A percentile compares a stretch with the other conserved stretches of the same genome.
phyloP scores from a whole-genome alignment of 495 filamentous ascomycete genomes.

The Trichocladium uniseriatum region DNA sequence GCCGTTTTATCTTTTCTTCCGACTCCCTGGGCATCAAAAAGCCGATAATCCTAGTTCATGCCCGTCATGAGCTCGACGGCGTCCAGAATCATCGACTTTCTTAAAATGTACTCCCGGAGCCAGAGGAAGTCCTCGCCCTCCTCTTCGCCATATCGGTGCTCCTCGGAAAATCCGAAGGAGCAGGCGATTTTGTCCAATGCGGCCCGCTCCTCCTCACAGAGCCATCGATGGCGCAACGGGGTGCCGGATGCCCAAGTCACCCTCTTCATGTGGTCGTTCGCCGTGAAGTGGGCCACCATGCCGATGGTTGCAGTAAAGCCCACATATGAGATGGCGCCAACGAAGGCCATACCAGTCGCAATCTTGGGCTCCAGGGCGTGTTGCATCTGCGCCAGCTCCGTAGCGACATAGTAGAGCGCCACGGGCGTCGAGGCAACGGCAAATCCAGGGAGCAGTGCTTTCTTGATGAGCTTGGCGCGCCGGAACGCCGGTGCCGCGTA shows the following conservation, averaged over 20 bases:
- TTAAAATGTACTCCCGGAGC: conserved; percentile 67
- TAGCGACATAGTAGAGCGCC: conserved; percentile 60
- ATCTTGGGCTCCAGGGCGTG: conserved; percentile 58
- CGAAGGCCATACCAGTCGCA: conserved; percentile 71
- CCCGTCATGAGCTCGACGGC: conserved; percentile 80
- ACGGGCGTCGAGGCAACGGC: conserved; percentile 50
- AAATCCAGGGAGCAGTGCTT: conserved; percentile 32
- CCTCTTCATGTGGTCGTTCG: conserved; percentile 89
- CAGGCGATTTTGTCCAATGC: conserved; percentile 77
- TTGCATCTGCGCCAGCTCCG: conserved; percentile 50
- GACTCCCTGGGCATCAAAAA: too few species aligned
- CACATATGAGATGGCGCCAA: conserved; percentile 72
- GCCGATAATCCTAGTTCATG: conserved; percentile 62
- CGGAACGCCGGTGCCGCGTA: conserved; percentile 65
- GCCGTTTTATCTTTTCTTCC: too few species aligned
- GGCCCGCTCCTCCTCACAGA: conserved; percentile 86
- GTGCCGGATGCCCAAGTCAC: conserved; percentile 79
- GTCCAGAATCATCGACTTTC: conserved; percentile 84
- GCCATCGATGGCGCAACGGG: conserved; percentile 75
- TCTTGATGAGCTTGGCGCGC: conserved; percentile 50
- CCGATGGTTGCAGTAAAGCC: conserved; percentile 70
- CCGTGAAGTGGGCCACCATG: conserved; percentile 69
- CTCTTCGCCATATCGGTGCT: conserved; percentile 74
- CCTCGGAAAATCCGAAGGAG: conserved; percentile 82
- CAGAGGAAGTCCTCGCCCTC: conserved; percentile 81